These are phyloP conservation scores for Saturnispora gosingensis DNA, from an alignment of 805 yeast species.

Conservation along the genomic window DNA sequence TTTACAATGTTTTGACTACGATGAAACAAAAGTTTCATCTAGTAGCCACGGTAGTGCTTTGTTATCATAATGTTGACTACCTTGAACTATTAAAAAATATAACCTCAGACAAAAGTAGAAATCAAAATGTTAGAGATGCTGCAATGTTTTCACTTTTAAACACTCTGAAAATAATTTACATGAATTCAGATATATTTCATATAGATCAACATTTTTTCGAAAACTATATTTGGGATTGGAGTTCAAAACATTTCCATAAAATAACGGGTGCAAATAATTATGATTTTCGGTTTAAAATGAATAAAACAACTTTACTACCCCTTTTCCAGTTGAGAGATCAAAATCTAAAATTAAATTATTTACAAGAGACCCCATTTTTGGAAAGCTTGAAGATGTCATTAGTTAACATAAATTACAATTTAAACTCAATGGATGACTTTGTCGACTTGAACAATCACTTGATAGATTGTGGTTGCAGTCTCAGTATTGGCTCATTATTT, in stretches of 20 bases:
- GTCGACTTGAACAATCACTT: constrained; percentile 16
- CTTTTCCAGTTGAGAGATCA: constrained; percentile 28
- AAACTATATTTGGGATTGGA: neutral
- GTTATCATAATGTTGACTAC: constrained; percentile 1
- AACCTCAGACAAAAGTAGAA: neutral
- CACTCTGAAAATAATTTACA: neutral
- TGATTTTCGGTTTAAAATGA: constrained; percentile 11
- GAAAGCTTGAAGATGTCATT: constrained; percentile 16
- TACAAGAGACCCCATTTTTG: constrained; percentile 17
- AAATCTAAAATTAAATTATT: constrained; percentile 20
- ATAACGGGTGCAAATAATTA: constrained; percentile 16
- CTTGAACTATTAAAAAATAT: neutral
- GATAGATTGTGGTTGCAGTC: constrained; percentile 27
- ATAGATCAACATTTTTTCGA: neutral
- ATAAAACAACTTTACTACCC: constrained; percentile 16
- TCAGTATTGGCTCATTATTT: constrained; percentile 28
- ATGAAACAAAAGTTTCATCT: neutral
- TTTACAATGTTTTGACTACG: neutral
- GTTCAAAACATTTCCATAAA: constrained; percentile 3
- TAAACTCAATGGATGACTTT: constrained; percentile 16
- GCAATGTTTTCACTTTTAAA: constrained; percentile 8
- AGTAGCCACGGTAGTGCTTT: neutral
- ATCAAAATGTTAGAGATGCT: constrained; percentile 4
- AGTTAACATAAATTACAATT: constrained; percentile 14
- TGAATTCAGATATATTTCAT: constrained; percentile 7